Evolutionary conservation across 2,329 filamentous ascomycete genomes (phyloP).

Genomic region (Pyrenophora tritici-repentis): DNA sequence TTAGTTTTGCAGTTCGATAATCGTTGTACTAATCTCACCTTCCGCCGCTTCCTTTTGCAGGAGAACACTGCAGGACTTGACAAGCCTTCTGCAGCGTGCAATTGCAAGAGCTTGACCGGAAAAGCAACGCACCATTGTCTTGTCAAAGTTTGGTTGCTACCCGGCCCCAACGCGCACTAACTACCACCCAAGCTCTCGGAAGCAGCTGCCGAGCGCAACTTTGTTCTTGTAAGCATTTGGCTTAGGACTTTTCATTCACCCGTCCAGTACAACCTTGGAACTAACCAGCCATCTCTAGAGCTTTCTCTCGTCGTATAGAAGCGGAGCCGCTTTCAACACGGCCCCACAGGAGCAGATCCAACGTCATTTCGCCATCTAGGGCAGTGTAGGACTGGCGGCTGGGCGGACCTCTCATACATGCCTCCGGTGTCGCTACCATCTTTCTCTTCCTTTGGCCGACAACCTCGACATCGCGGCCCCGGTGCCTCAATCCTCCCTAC

Average conservation of each 20-base stretch:
- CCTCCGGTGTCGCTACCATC: constrained; percentile 36
- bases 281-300: not conserved
- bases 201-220: constrained; percentile 6
- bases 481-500: constrained; percentile 30
- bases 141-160: not conserved
- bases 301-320: not conserved
- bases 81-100: not conserved
- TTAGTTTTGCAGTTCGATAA: constrained; percentile 9
- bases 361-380: constrained; percentile 25
- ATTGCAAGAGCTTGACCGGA: not conserved
- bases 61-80: not conserved
- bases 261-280: not conserved
- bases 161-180: constrained; percentile 4
- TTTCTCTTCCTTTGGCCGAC: constrained; percentile 24
- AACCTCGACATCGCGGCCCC: constrained; percentile 27
- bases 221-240: constrained; percentile 4
- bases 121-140: not conserved
- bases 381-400: constrained; percentile 53
- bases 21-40: constrained; percentile 7
- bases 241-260: constrained; percentile 7
- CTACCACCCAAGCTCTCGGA: constrained; percentile 12
- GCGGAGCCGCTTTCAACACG: constrained; percentile 10
- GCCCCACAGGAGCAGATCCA: constrained; percentile 9
- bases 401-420: constrained; percentile 56
- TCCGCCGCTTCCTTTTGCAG: not conserved